These are phyloP conservation scores for Xylaria hypoxylon DNA, from an alignment of 2,329 filamentous ascomycete genomes.

Conservation along the genomic window DNA sequence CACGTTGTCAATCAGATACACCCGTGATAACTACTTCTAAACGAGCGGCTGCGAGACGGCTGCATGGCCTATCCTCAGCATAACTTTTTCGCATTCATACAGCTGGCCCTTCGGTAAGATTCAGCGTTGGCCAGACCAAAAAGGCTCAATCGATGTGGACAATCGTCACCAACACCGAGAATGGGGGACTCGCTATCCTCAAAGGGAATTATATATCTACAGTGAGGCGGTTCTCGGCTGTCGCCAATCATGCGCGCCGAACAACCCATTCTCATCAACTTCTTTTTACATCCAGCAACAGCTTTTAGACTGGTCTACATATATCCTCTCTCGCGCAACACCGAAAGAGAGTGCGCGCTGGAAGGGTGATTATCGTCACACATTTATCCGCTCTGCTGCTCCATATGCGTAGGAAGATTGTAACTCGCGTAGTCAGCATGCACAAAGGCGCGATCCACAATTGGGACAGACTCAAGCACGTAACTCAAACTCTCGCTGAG, in stretches of 20 bases:
- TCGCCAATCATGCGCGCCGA: neutral
- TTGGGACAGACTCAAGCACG: conserved; percentile 84
- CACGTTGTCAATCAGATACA: neutral
- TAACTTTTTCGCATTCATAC: neutral
- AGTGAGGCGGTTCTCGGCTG: neutral
- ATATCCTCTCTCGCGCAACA: neutral
- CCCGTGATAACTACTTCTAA: conserved; percentile 1
- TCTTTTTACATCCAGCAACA: neutral
- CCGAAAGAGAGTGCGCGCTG: neutral
- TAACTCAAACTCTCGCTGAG: conserved; percentile 76
- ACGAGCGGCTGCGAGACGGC: conserved; percentile 8
- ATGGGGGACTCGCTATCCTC: neutral
- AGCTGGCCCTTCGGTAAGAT: neutral
- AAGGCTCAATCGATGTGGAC: neutral
- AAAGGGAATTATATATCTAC: neutral
- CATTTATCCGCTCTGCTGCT: conserved; percentile 50
- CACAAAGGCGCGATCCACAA: conserved; percentile 78
- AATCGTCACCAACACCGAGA: neutral
- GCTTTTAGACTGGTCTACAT: neutral
- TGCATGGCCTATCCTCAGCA: neutral
- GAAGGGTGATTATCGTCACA: neutral
- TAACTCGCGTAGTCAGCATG: conserved; percentile 74
- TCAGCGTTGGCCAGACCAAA: neutral
- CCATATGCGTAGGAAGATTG: conserved; percentile 71
- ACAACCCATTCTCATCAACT: neutral